Evolutionary conservation across 2,329 filamentous ascomycete species (phyloP), one percentile per base, ranked within the genome.

Genomic region (Stemphylium lycopersici): DNA sequence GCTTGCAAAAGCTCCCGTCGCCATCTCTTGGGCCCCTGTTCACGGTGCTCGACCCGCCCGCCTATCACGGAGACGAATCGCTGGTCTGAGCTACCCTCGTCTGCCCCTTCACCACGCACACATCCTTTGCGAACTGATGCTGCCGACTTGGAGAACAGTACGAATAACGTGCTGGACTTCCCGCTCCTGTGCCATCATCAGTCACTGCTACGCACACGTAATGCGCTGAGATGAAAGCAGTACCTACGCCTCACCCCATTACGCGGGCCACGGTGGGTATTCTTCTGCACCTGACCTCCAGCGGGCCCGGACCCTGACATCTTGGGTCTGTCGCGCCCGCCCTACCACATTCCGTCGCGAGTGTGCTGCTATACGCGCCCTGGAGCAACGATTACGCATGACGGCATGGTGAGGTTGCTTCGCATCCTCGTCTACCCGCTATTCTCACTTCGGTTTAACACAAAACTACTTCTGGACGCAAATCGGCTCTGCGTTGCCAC

Each of bases 201-300:
- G 8, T 24, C 22, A 29, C 26, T 29, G 26, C 26, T 29, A 10
- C 10, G 26, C 26, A 11, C 26, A 29, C 26, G 26, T 29, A 29
- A 29, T 29, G 26, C 26, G 26, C 26, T 29, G 26, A 29, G 26
- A 29, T 29, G 26, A 6, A 29, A 29, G 26, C 26, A 11, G 26
- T 52, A 42, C 38, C 44, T 43, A 36, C 41, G 43, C 39, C 58
- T 51, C 39, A 44, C 59, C 60, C 26, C 63, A 58, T 66, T 58
- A 48, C 58, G 58, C 58, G 63, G 59, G 59, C 50, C 58, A 34
- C 49, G 41, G 56, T 56, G 59, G 58, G 48, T 58, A 60, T 58
- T 43, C 20, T 45, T 40, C 46, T 57, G 62, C 70, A 72, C 67
- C 62, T 73, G 70, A 73, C 70, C 68, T 51, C 61, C 47, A 29